Base-by-base conservation (phyloP, 805 yeast species). In the Clavispora fructus region DNA sequence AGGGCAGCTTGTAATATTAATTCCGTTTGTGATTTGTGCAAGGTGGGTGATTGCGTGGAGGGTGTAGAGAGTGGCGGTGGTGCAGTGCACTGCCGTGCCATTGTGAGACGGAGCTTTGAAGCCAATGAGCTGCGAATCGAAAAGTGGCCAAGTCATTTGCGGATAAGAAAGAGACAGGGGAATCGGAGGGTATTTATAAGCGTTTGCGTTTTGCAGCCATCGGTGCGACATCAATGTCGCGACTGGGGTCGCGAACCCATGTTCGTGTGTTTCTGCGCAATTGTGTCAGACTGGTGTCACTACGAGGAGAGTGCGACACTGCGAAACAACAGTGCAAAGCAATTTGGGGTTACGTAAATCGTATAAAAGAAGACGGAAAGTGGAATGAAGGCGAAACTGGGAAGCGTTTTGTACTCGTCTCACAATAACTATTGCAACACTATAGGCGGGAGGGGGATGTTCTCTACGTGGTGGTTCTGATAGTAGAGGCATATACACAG, bases 81-180 rank as follows among this genome's bases (percentile, higher is more conserved):
- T 50, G 31, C 53, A 50, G 12, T 43, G 39, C 9, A 29, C 17
- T 13, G 19, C 13, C 5, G 42, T 25, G 23, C 44, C 31, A 17
- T 35, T 26, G 23, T 12, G 7, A 8, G 44, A 37, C 1, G 50
- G 51, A 12, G 40, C 47, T 32, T 41, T 47, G 38, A 47, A 47
- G 4, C 39, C 33, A 16, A 50, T 37, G 16, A 45, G 38, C 31
- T 40, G 39, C 5, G 53, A 47, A 13, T 50, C 47, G 26, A 42
- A 17, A 17, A 32, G 29, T 13, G 30, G 39, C 23, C 29, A 31
- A 13, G 14, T 13, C 35, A 40, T 41, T 4, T n/a, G 9, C 11
- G 26, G 29, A 1, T 7, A 4, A 17, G 13, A 23, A n/a, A 17
- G 16, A 12, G 27, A 19, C 11, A 12, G 37, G 40, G 29, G 10